These are phyloP conservation scores for Takashimella tepidaria DNA, from an alignment of 1,284 basidiomycete species.

Conservation along the genomic window DNA sequence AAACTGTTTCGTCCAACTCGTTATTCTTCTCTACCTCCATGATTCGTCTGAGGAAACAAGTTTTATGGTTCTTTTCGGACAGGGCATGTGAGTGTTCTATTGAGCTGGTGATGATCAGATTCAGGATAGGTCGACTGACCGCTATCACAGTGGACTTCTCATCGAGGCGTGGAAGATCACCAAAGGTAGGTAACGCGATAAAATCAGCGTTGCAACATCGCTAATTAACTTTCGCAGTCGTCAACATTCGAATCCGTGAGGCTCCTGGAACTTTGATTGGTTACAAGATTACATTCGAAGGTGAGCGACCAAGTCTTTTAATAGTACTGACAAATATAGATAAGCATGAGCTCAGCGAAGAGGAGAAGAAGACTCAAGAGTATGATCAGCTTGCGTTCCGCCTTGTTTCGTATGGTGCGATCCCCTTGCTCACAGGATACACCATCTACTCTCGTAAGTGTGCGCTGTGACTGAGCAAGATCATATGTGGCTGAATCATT, in stretches of 20 bases:
- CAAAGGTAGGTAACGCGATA: conserved; percentile 55
- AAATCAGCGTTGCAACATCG: conserved; percentile 21
- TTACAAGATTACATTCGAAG: conserved; percentile 73
- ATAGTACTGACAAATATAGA: conserved; percentile 50
- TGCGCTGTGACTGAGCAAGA: no score
- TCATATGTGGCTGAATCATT: no score
- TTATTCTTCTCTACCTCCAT: conserved; percentile 86
- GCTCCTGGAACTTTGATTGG: conserved; percentile 63
- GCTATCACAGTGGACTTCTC: conserved; percentile 65
- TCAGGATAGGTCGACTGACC: no score
- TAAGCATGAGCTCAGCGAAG: conserved; percentile 87
- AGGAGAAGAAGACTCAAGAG: conserved; percentile 98
- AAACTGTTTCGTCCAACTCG: conserved; percentile 83
- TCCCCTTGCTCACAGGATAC: conserved; percentile 79
- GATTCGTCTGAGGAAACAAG: conserved; percentile 91
- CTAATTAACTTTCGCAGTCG: no score
- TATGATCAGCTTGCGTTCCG: conserved; percentile 53
- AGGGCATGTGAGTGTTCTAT: conserved; percentile 55
- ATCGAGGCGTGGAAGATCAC: conserved; percentile 93
- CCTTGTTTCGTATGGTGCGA: conserved; percentile 79
- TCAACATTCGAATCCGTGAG: conserved; percentile 68
- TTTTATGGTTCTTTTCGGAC: conserved; percentile 90
- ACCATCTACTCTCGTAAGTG: conserved; percentile 84
- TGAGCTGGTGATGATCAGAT: not conserved
- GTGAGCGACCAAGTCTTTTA: conserved; percentile 52